A percentile compares a stretch with the other conserved stretches of the same genome.
Conservation (phyloP, 441 rosid species). For the Gossypium trilobum region DNA sequence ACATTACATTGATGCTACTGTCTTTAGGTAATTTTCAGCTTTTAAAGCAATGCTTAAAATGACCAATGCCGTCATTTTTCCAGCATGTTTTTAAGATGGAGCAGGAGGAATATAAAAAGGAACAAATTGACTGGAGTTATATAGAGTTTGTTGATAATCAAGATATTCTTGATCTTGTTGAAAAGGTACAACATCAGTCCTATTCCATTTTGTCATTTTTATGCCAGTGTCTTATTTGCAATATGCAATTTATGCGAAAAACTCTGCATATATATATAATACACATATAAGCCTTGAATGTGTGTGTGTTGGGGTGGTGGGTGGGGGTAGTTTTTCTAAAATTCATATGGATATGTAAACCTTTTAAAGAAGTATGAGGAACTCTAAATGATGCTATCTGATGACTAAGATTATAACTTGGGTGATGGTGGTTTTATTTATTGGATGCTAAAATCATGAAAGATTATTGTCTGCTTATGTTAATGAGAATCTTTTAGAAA, state of each 20-base stretch:
- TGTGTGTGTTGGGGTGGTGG: not conserved
- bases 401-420: not conserved
- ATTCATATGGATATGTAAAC: not conserved
- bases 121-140: slow-evolving; percentile 75
- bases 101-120: slow-evolving; percentile 72
- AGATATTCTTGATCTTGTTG: slow-evolving; percentile 68
- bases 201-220: not conserved
- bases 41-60: slow-evolving; percentile 8
- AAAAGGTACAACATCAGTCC: slow-evolving; percentile 32
- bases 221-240: not conserved
- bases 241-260: not conserved
- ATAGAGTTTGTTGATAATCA: slow-evolving; percentile 67
- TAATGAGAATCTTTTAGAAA: not conserved
- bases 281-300: not conserved
- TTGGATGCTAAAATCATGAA: not conserved
- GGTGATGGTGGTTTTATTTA: not conserved
- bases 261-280: not conserved
- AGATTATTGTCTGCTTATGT: not conserved
- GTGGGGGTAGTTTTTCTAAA: not conserved
- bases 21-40: slow-evolving; percentile 6
- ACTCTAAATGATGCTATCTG: not conserved
- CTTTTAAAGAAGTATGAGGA: not conserved
- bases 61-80: slow-evolving; percentile 14
- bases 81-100: slow-evolving; percentile 86
- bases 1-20: slow-evolving; percentile 15